These are phyloP conservation scores for Wickerhamiella infanticola DNA, from an alignment of 1,139 yeast species.

Conservation along the genomic window DNA sequence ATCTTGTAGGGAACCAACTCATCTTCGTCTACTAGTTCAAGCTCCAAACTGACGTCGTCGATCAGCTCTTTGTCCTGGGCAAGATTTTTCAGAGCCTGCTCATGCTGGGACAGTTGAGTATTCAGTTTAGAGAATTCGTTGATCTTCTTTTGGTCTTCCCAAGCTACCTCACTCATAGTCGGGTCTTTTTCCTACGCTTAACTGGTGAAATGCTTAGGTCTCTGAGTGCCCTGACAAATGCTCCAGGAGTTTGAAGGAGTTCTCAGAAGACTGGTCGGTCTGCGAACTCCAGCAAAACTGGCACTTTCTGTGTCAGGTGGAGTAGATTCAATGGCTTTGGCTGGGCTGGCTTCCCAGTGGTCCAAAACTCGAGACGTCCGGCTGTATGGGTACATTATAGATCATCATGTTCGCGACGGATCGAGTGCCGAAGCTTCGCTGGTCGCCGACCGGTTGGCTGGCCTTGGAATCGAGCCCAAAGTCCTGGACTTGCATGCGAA, in stretches of 20 bases:
- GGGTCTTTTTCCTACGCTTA: neutral
- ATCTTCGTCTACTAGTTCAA: constrained; percentile 74
- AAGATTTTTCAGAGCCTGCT: constrained; percentile 34
- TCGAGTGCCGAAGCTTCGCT: constrained; percentile 35
- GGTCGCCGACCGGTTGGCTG: constrained; percentile 23
- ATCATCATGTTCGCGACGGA: constrained; percentile 37
- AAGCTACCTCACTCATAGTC: constrained; percentile 43
- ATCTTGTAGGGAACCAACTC: constrained; percentile 38
- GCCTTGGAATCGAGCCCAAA: constrained; percentile 5
- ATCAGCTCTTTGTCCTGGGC: constrained; percentile 70
- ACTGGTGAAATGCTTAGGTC: neutral
- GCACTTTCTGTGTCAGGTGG: constrained; percentile 59
- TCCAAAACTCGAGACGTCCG: constrained; percentile 10
- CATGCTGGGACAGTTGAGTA: constrained; percentile 44
- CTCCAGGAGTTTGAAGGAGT: constrained; percentile 4
- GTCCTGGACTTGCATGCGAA: constrained; percentile 5
- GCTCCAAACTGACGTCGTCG: constrained; percentile 72
- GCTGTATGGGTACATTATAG: constrained; percentile 40
- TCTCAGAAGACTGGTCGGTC: constrained; percentile 7
- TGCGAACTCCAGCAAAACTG: constrained; percentile 12
- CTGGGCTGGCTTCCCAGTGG: constrained; percentile 31
- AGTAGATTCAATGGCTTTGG: constrained; percentile 60
- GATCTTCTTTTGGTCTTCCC: constrained; percentile 82
- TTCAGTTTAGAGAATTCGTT: constrained; percentile 77
- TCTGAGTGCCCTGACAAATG: neutral